Conservation (phyloP, 495 filamentous ascomycete species). For the Xylaria grammica region DNA sequence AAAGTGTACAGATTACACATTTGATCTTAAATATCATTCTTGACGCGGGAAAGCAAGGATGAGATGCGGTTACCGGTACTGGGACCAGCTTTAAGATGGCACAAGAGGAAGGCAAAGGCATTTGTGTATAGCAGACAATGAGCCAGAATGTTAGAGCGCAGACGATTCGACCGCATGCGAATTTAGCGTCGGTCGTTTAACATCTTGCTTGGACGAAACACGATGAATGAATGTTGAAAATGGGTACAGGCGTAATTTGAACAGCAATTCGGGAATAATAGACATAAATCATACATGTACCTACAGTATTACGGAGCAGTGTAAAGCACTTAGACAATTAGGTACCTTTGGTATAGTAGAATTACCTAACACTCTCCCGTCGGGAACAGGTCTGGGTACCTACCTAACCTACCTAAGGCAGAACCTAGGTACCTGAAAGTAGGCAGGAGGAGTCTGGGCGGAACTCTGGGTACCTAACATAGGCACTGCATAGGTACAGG, state of each 20-base stretch:
- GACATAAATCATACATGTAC: neutral
- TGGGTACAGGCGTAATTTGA: neutral
- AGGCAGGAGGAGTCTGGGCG: too few species aligned
- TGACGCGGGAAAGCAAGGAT: neutral
- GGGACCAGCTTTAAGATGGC: neutral
- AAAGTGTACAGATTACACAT: conserved; percentile 17
- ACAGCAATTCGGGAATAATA: neutral
- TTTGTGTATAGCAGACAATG: conserved; percentile 17
- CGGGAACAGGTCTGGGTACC: too few species aligned
- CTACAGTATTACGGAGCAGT: too few species aligned
- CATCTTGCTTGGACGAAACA: neutral
- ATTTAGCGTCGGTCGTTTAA: neutral
- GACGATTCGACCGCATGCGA: neutral
- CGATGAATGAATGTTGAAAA: conserved; percentile 14
- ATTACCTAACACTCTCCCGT: too few species aligned
- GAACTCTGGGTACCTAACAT: too few species aligned
- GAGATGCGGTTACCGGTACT: neutral
- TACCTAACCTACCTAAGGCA: too few species aligned
- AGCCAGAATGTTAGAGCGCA: neutral
- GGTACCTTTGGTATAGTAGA: too few species aligned
- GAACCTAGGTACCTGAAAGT: neutral
- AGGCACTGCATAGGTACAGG: too few species aligned
- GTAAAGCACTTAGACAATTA: too few species aligned
- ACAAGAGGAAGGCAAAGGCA: neutral
- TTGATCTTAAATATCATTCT: conserved; percentile 1